phyloP scores from a whole-genome alignment of 2,329 filamentous ascomycete genomes.

The Botrytis byssoidea region DNA sequence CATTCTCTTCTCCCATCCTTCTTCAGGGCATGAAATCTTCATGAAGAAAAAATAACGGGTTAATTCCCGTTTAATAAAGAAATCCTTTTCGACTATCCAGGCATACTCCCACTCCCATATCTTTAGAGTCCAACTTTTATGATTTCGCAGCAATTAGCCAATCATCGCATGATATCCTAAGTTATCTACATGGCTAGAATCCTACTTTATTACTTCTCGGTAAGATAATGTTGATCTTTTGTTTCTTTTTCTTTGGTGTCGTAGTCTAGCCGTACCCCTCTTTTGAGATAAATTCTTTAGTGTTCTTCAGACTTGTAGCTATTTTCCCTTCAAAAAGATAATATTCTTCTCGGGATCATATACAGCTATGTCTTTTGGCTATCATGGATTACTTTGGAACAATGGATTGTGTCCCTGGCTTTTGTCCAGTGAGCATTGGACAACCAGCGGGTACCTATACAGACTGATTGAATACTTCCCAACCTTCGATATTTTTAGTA shows the following conservation, averaged over 20 bases:
- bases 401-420: not conserved
- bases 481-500: too few relatives aligned
- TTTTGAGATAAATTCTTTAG: not conserved
- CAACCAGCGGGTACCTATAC: too few relatives aligned
- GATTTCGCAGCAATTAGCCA: not conserved
- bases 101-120: not conserved
- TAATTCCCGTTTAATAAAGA: not conserved
- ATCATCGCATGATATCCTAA: accelerated
- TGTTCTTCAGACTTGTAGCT: not conserved
- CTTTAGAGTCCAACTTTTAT: too few relatives aligned
- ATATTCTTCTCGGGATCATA: not conserved
- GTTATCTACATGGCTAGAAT: not conserved
- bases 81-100: not conserved
- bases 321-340: not conserved
- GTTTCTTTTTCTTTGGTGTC: not conserved
- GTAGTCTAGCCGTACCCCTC: not conserved
- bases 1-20: too few relatives aligned
- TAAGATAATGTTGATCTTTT: not conserved
- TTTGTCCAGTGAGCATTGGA: not conserved
- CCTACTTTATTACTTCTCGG: not conserved
- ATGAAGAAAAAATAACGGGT: too few relatives aligned
- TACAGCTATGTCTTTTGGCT: not conserved
- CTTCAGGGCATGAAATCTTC: too few relatives aligned
- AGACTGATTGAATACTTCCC: too few relatives aligned
- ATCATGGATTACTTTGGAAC: not conserved